These are phyloP conservation scores for Pleurotus djamor DNA, from an alignment of 768 basidiomycete genomes.

Conservation along the genomic window DNA sequence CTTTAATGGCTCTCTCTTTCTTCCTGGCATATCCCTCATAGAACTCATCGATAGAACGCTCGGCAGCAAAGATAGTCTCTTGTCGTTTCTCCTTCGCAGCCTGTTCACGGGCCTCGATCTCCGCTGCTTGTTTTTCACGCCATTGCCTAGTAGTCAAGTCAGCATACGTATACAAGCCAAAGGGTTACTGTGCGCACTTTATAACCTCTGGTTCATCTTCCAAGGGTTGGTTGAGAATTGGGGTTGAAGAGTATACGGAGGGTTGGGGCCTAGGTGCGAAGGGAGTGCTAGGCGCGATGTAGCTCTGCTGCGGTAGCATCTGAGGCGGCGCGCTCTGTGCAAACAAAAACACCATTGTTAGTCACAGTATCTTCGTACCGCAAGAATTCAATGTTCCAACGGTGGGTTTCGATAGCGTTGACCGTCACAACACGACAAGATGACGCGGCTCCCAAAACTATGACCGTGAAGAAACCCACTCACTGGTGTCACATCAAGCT, in stretches of 20 bases:
- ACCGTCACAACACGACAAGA: not conserved
- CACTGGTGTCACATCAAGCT: conserved; percentile 54
- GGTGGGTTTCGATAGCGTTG: too few relatives aligned
- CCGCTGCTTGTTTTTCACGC: conserved; percentile 83
- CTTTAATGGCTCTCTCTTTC: conserved; percentile 86
- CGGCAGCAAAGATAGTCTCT: conserved; percentile 82
- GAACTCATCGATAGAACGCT: conserved; percentile 85
- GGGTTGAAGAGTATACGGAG: conserved; percentile 68
- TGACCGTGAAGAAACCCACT: conserved; percentile 9
- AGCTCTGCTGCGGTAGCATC: conserved; percentile 33
- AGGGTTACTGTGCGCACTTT: conserved; percentile 48
- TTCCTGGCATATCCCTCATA: conserved; percentile 82
- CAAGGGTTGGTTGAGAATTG: conserved; percentile 65
- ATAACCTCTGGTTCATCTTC: conserved; percentile 89
- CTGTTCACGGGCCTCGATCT: conserved; percentile 83
- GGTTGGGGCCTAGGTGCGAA: conserved; percentile 80
- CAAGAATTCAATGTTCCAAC: too few relatives aligned
- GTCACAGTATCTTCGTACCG: too few relatives aligned
- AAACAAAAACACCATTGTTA: not conserved
- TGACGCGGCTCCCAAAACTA: not conserved
- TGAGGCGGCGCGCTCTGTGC: conserved; percentile 14
- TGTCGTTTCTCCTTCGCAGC: conserved; percentile 73
- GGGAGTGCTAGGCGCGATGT: conserved; percentile 39
- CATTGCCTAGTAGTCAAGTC: conserved; percentile 55
- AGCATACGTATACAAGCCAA: not conserved